Evolutionary conservation across 345 rosid genomes (phyloP), one percentile per base, ranked within the genome.

Genomic region (Eucalyptus caleyi): DNA sequence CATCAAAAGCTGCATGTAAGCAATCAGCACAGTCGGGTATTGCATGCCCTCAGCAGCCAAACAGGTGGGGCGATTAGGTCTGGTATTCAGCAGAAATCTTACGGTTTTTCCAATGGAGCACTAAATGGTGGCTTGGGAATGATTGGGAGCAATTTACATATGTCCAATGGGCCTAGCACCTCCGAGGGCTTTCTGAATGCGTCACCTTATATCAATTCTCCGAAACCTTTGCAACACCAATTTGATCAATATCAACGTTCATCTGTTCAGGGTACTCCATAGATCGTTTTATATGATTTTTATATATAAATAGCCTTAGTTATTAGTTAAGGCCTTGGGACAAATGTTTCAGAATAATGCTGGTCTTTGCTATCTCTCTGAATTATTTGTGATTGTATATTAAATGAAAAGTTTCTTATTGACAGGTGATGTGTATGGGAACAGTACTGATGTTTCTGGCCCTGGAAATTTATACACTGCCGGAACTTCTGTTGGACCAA

Each of bases 401-500:
- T 37, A 45, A 18, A 81, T 62, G 50, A 85, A 24, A 60, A 37
- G 27, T 50, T 82, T 72, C 49, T 54, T 37, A 40, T 51, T 89
- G 69, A 92, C 94, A 97, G 99, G 96, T 92, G 98, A 95, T 92
- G 97, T 94, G 72, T 93, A 92, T 95, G 95, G 93, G 90, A 91
- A 88, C 90, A 93, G 87, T 92, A 90, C 94, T 86, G 97, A 94
- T 90, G 89, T 95, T 90, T 87, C 95, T 26, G 96, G 94, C 82
- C 90, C 97, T 88, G 99, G 96, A 89, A 97, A 91, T 91, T 92
- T 92, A 72, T 93, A 92, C 90, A 95, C 95, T 86, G 92, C 91
- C 85, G 94, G 93, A 91, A 89, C 95, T 27, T 91, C 95, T 62
- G 92, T 86, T 86, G 97, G 96, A 90, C 91, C 94, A 50, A 86